phyloP scores from a whole-genome alignment of 1,284 basidiomycete species.

The Stereum hirsutum region DNA sequence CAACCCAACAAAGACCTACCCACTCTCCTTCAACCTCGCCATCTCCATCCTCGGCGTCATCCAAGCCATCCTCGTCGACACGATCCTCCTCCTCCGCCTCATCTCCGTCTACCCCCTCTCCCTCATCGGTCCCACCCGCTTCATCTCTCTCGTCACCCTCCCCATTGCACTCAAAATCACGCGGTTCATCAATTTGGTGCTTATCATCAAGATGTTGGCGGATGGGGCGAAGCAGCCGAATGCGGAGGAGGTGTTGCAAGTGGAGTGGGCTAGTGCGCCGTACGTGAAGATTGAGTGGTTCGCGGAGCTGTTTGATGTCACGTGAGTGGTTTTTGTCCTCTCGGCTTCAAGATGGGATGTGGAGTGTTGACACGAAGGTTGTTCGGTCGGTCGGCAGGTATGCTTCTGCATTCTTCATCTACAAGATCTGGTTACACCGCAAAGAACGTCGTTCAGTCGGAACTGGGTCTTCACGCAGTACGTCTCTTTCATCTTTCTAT shows the following conservation, averaged over 20 bases:
- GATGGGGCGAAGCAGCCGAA: conserved; percentile 1
- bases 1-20: not conserved
- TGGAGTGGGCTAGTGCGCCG: conserved; percentile 15
- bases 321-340: conserved; percentile 11
- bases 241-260: not conserved
- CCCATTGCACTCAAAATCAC: conserved; percentile 9
- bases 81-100: conserved; percentile 13
- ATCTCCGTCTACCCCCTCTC: conserved; percentile 16
- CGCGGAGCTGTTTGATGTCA: conserved; percentile 20
- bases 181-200: conserved; percentile 7
- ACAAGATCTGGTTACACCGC: conserved; percentile 6
- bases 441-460: not conserved
- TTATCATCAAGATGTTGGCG: conserved; percentile 6
- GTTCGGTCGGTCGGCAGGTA: not conserved
- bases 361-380: no score
- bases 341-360: no score
- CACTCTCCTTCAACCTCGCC: conserved; percentile 1
- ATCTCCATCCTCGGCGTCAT: conserved; percentile 21
- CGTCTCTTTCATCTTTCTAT: no score
- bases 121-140: not conserved
- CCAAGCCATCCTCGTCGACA: conserved; percentile 23
- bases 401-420: conserved; percentile 7
- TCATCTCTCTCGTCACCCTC: conserved; percentile 4
- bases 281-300: conserved; percentile 26
- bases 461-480: no score